Conservation (phyloP, 495 filamentous ascomycete species). For the Podospora didyma region DNA sequence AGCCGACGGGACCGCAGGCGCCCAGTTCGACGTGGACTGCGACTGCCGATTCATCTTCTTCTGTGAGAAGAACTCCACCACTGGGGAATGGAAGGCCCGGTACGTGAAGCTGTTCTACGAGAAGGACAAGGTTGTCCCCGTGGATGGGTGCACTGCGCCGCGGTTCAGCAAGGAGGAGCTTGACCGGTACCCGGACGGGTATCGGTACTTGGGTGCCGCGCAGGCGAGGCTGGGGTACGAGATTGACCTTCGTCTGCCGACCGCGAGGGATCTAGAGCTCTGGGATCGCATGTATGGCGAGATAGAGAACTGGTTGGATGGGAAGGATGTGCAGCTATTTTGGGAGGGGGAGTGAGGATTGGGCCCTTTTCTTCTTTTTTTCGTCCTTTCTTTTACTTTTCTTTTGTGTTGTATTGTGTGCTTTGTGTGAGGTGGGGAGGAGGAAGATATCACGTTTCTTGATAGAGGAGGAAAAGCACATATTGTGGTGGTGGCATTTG, state of each 20-base stretch:
- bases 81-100: conserved; percentile 50
- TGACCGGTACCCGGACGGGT: conserved; percentile 49
- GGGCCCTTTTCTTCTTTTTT: no score
- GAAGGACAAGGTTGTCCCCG: conserved; percentile 62
- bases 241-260: conserved; percentile 38
- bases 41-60: conserved; percentile 65
- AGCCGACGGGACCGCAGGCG: conserved; percentile 13
- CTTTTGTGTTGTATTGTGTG: no score
- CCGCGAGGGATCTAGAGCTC: conserved; percentile 25
- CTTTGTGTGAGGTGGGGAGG: no score
- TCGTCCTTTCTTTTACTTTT: no score
- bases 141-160: conserved; percentile 50
- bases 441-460: no score
- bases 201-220: conserved; percentile 51
- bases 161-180: conserved; percentile 45
- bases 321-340: conserved; percentile 27
- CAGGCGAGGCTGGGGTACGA: conserved; percentile 43
- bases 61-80: conserved; percentile 41
- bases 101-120: conserved; percentile 65
- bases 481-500: no score
- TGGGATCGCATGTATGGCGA: conserved; percentile 40
- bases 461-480: no score
- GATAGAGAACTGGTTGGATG: conserved; percentile 43
- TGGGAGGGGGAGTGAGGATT: conserved; percentile 21
- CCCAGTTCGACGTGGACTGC: conserved; percentile 56